Evolutionary conservation across 345 rosid species (phyloP), one percentile per base, ranked within the genome.

Genomic region (Gossypium raimondii): DNA sequence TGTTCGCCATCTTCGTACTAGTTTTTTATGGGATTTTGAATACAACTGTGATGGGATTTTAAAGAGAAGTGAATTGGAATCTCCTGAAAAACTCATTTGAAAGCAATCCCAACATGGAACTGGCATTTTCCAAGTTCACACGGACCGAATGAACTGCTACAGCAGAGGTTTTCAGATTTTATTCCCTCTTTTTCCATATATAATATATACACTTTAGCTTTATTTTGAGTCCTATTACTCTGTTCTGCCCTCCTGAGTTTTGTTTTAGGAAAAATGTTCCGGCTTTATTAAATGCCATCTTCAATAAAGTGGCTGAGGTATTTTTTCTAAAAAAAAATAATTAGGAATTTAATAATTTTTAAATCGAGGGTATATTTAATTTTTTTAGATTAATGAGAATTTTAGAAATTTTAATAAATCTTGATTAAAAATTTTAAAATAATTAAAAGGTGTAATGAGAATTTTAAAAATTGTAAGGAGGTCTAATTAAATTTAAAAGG

Each of bases 71-170:
- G 11, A 22, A 2, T 2, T 55, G 59, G 59, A 55, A 55, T 55
- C 59, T 55, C 24, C 3, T 18, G 59, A 48, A 55, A 55, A 55
- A 48, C 57, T 67, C 57, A 20, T 3, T 48, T 24, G 12, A 11
- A 67, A 67, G 72, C 72, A 67, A 67, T 67, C 41, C 41, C 53
- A 55, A 55, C n/a, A 51, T 67, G 71, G 13, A 64, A 65, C 27
- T 55, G 29, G 52, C 70, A 65, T 11, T 44, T 43, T 24, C 69
- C 52, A 65, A 65, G 51, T 43, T 44, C 27, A 11, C 70, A 65
- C 70, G 70, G 52, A 65, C 67, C 47, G 56, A 67, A 47, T 47
- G 71, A 67, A 63, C 38, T 47, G 11, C 41, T 24, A 24, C 11
- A 12, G 57, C 72, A 24, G 20, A 48, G 72, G 48, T 57, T 57